These are phyloP conservation scores for Hondaea fermentalgiana DNA, from an alignment of 108 stramenopile genomes.

Conservation along the genomic window DNA sequence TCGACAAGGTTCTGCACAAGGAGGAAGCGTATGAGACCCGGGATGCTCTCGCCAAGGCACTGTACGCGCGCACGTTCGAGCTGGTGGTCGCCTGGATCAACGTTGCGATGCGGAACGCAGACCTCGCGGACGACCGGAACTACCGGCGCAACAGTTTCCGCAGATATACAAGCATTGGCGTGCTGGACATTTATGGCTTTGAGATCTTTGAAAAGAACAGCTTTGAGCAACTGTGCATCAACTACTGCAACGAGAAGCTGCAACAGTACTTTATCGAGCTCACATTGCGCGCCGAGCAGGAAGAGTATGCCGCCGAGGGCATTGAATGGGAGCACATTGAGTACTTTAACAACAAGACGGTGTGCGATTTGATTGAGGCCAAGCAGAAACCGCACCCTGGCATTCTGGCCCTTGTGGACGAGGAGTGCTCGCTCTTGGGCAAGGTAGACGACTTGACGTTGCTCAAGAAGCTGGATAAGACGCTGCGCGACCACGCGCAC, in stretches of 20 bases:
- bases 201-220: constrained; percentile 33
- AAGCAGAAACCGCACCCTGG: constrained; percentile 22
- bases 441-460: constrained; percentile 7
- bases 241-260: constrained; percentile 52
- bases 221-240: constrained; percentile 49
- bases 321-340: constrained; percentile 40
- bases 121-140: neutral
- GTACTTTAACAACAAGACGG: constrained; percentile 52
- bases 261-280: constrained; percentile 55
- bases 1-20: neutral
- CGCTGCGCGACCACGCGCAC: neutral
- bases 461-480: neutral
- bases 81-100: constrained; percentile 33
- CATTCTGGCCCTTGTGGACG: constrained; percentile 40
- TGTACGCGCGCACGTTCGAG: constrained; percentile 31
- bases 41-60: constrained; percentile 30
- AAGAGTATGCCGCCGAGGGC: constrained; percentile 49
- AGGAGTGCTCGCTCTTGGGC: constrained; percentile 22
- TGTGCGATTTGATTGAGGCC: constrained; percentile 45
- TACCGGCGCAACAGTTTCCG: neutral
- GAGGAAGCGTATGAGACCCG: neutral
- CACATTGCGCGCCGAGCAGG: constrained; percentile 49
- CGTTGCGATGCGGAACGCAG: neutral
- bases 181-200: constrained; percentile 46
- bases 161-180: constrained; percentile 19